Evolutionary conservation across 1,284 basidiomycete species (phyloP), one percentile per base, ranked within the genome.

Genomic region (Ceratobasidium sp.): DNA sequence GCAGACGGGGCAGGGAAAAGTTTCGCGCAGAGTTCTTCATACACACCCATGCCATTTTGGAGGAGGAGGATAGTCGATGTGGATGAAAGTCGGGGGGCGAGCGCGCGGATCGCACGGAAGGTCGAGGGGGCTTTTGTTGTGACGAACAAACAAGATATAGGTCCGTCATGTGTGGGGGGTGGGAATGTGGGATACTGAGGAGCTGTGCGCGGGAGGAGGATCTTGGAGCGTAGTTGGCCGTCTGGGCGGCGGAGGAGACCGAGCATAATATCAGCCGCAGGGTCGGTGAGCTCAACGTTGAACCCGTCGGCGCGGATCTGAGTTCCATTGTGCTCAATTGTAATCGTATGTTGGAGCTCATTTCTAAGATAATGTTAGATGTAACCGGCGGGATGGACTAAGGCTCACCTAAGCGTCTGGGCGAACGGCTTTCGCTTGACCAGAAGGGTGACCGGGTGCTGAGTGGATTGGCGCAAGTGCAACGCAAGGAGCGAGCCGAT

Each of bases 41-140:
- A 93, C 17, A 97, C 86, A 19, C 96, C 97, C 91, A 98, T 87
- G 86, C 81, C 97, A 81, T 98, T 98, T 81, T 98, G 94, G 64
- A 98, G 83, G 6, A 99, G 88, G 0, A 97, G 93, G 77, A 99
- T 89, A 31, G 96, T 98, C 56, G 91, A 93, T 67, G 87, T 82
- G 0, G 87, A 82, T 4, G 87, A 86, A 33, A 98, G 83, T 24
- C 95, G 89, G 9, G 88, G 88, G 5, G 88, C 82, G 63, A 99
- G 86, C 2, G 83, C 80, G 29, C 84, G 82, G 41, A 99, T 80
- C 2, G 92, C 90, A 1, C 81, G 78, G 0, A 90, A 64, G 0
- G 93, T 93, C 15, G 89, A 84, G 24, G 90, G 87, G 0, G 94
- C 91, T 81, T 97, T 97, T 74, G 93, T 90, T 44, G 94, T 89